Percentiles rank a stretch among this genome's conserved stretches.
phyloP scores from a whole-genome alignment of 1,284 basidiomycete genomes.

The Pseudozyma flocculosa region DNA sequence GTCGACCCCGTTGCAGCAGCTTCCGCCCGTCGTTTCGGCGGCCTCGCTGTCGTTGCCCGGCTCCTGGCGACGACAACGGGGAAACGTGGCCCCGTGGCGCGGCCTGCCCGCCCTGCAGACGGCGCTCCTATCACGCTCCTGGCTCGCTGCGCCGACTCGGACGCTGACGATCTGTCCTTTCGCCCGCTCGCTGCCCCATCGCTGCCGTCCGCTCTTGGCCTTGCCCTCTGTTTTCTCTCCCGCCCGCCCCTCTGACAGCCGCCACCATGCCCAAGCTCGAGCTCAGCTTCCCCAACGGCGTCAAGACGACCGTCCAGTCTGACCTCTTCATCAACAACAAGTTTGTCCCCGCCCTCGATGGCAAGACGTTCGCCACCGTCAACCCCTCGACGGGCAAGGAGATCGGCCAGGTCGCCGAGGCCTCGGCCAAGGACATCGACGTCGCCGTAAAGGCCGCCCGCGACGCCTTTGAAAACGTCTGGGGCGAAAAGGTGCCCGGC shows the following conservation, averaged over 20 bases:
- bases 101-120: too few species aligned
- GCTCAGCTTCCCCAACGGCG: conserved; percentile 54
- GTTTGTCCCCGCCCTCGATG: conserved; percentile 46
- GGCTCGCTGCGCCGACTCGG: too few species aligned
- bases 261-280: conserved; percentile 40
- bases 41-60: too few species aligned
- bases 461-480: conserved; percentile 41
- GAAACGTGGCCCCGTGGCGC: too few species aligned
- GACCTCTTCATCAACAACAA: conserved; percentile 55
- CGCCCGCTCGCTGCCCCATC: too few species aligned
- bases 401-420: conserved; percentile 51
- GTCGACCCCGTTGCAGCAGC: too few species aligned
- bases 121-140: too few species aligned
- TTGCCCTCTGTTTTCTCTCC: background rate
- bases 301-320: conserved; percentile 42
- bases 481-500: conserved; percentile 63
- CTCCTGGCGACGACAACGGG: too few species aligned
- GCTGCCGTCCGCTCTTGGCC: too few species aligned
- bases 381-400: conserved; percentile 53
- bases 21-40: too few species aligned
- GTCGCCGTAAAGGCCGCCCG: conserved; percentile 51
- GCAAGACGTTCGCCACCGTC: conserved; percentile 52
- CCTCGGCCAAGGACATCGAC: conserved; percentile 52
- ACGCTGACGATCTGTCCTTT: too few species aligned
- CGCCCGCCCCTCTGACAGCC: background rate